phyloP scores from a whole-genome alignment of 2,329 filamentous ascomycete species.

The Aspergillus sp. region DNA sequence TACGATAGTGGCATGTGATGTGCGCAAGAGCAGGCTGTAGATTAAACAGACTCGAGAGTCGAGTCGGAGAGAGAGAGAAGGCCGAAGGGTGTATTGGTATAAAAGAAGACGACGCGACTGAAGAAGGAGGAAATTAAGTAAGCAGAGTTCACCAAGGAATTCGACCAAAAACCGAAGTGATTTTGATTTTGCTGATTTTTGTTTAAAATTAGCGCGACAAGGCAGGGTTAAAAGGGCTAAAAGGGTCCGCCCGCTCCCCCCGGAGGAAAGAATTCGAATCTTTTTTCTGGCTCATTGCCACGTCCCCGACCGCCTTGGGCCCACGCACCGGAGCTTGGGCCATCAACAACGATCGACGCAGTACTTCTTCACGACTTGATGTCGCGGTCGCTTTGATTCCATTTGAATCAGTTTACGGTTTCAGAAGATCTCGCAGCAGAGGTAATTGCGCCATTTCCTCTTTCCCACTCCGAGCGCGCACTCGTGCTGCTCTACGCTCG shows the following conservation, averaged over 20 bases:
- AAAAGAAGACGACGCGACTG: neutral
- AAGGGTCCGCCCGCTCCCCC: conserved; percentile 18
- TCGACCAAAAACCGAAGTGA: conserved; percentile 5
- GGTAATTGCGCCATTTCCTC: conserved; percentile 1
- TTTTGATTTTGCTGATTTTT: conserved; percentile 17
- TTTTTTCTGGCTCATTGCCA: conserved; percentile 20
- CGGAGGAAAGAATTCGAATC: conserved; percentile 19
- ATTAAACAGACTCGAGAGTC: neutral
- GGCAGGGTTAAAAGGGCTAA: conserved; percentile 40
- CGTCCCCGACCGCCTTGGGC: conserved; percentile 11
- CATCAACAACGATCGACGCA: neutral
- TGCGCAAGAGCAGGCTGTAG: neutral
- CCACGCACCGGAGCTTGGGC: conserved; percentile 19
- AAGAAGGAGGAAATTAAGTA: conserved; percentile 6
- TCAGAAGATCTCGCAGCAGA: neutral
- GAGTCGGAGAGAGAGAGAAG: neutral
- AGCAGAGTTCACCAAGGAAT: conserved; percentile 2
- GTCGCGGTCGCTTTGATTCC: neutral
- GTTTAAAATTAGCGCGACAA: conserved; percentile 17
- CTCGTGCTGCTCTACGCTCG: neutral
- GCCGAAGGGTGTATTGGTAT: neutral
- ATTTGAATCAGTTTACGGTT: neutral
- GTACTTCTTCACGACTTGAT: neutral
- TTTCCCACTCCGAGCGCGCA: neutral
- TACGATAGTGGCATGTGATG: neutral